Conservation (phyloP, 306 rosid genomes). For the Cucumis melo region DNA sequence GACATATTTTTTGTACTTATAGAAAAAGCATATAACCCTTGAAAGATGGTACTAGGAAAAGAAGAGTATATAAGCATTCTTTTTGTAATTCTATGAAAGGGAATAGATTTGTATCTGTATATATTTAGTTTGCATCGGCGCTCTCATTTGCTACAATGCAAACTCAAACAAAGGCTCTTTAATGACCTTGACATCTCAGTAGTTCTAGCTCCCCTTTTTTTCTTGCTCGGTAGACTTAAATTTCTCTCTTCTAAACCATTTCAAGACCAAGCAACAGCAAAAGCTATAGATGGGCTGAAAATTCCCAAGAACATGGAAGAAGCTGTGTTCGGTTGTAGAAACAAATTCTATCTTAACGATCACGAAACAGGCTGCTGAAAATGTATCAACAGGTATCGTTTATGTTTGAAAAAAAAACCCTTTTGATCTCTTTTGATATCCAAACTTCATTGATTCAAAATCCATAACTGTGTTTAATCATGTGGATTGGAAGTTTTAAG, state of each 20-base stretch:
- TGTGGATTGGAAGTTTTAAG: background rate
- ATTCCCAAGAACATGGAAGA: background rate
- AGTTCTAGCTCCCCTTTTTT: background rate
- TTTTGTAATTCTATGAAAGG: background rate
- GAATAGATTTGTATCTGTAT: slow-evolving; percentile 5
- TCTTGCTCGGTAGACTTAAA: background rate
- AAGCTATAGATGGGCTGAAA: background rate
- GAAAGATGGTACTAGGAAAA: slow-evolving; percentile 5
- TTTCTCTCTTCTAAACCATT: background rate
- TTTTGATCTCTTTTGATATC: background rate
- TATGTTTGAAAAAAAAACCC: background rate
- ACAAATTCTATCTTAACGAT: background rate
- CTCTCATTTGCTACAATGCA: background rate
- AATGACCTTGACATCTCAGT: background rate
- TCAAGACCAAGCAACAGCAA: background rate
- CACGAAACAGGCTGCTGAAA: background rate
- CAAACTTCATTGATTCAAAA: background rate
- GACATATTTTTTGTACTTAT: background rate
- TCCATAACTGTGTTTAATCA: background rate
- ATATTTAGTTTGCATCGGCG: background rate
- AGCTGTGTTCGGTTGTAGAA: background rate
- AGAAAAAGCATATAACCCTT: background rate
- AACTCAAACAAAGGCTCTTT: background rate
- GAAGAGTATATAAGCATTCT: background rate
- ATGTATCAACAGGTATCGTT: background rate